These are phyloP conservation scores for Bolboschoenus planiculmis DNA, from an alignment of 176 grass and related monocot genomes.

Conservation along the genomic window DNA sequence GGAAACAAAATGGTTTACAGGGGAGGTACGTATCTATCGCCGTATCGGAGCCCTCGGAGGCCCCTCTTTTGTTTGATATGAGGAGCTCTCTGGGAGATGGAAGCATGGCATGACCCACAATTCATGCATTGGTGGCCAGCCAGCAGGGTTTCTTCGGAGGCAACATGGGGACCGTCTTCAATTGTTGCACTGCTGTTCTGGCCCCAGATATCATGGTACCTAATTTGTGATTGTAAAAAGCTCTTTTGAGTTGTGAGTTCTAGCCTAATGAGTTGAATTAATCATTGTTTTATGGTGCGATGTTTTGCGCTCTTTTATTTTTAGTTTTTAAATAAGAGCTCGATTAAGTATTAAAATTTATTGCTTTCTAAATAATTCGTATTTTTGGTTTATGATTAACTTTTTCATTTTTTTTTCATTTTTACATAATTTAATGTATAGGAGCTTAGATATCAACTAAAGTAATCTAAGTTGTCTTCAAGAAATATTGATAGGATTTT, in stretches of 20 bases:
- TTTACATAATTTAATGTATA: no score
- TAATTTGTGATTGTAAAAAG: neutral
- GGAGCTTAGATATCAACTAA: no score
- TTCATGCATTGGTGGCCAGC: neutral
- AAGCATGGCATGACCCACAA: neutral
- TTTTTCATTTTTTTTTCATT: no score
- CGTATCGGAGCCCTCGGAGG: neutral
- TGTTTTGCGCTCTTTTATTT: neutral
- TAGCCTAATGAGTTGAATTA: neutral
- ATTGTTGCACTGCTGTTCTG: neutral
- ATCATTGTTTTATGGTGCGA: neutral
- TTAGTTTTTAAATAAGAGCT: neutral
- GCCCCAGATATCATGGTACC: constrained; percentile 1
- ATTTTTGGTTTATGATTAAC: no score
- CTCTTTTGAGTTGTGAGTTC: neutral
- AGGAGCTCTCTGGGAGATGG: neutral
- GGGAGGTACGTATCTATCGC: neutral
- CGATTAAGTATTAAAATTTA: no score
- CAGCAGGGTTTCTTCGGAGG: neutral
- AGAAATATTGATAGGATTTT: no score
- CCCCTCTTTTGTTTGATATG: neutral
- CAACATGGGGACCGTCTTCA: neutral
- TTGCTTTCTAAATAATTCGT: no score
- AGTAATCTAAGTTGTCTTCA: no score
- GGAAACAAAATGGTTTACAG: neutral